Percentiles rank a stretch among this genome's conserved stretches.
Evolutionary conservation across 169 alveolate species (phyloP).

Genomic region (Babesia bovis): DNA sequence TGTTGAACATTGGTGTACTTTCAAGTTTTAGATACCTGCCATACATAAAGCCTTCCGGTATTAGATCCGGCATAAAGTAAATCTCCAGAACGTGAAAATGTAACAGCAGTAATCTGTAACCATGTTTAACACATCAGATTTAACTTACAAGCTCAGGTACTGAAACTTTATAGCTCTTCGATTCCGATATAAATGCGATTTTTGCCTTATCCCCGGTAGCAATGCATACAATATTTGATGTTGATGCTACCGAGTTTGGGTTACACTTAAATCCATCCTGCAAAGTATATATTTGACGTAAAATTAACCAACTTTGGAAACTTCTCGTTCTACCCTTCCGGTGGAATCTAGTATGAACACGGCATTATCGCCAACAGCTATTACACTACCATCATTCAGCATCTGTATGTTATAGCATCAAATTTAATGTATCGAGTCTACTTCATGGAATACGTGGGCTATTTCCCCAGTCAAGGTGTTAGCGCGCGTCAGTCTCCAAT

Average conservation of each 20-base stretch:
- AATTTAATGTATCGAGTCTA: background rate
- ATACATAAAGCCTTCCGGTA: slow-evolving; percentile 49
- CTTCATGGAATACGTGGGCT: slow-evolving; percentile 16
- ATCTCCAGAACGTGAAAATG: slow-evolving; percentile 45
- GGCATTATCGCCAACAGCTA: slow-evolving; percentile 53
- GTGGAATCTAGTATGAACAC: slow-evolving; percentile 31
- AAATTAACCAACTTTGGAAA: slow-evolving; percentile 21
- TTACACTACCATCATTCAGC: slow-evolving; percentile 38
- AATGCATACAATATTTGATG: slow-evolving; percentile 23
- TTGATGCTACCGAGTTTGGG: slow-evolving; percentile 38
- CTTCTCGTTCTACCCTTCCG: slow-evolving; percentile 31
- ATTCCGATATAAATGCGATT: slow-evolving; percentile 34
- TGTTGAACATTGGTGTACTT: background rate
- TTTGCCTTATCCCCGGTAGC: slow-evolving; percentile 58
- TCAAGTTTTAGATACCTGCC: slow-evolving; percentile 30
- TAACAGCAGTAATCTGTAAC: slow-evolving; percentile 42
- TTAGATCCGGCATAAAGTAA: slow-evolving; percentile 46
- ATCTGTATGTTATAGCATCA: background rate
- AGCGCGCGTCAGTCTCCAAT: background rate
- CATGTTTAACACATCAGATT: background rate
- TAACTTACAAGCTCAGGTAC: slow-evolving; percentile 60
- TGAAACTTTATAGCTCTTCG: slow-evolving; percentile 49
- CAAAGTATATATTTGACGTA: background rate
- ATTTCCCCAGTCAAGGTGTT: background rate
- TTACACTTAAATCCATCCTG: slow-evolving; percentile 39